These are phyloP conservation scores for Gentiana macrophylla DNA, from an alignment of 257 asterid species.

Conservation along the genomic window DNA sequence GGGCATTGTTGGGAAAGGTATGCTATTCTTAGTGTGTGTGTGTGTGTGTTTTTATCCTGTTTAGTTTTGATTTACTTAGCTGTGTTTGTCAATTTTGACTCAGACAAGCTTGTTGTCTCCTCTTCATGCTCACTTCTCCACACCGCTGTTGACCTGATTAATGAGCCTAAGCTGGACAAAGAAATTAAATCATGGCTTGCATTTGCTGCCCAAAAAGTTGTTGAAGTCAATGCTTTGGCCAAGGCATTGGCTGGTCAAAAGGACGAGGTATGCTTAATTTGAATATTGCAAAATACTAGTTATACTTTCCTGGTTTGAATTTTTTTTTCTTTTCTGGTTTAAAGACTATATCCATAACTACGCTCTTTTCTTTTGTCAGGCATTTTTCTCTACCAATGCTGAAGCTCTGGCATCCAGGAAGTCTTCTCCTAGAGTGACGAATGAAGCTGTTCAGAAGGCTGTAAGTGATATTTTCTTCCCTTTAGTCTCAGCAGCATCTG, in stretches of 20 bases:
- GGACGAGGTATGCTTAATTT: conserved; percentile 52
- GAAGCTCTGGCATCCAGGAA: conserved; percentile 93
- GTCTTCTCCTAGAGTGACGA: conserved; percentile 85
- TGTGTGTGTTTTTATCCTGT: background rate
- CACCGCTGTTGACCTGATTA: conserved; percentile 89
- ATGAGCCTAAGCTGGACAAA: conserved; percentile 74
- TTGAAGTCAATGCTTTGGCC: conserved; percentile 91
- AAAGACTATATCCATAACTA: too few species aligned
- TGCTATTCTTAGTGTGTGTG: conserved; percentile 1
- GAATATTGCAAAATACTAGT: too few species aligned
- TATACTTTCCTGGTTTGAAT: background rate
- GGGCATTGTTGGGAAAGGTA: conserved; percentile 83
- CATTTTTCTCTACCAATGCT: conserved; percentile 71
- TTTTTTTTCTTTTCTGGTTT: background rate
- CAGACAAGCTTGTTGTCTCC: conserved; percentile 94
- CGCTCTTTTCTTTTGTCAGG: conserved; percentile 23
- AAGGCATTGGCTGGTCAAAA: conserved; percentile 76
- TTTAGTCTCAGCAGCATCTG: conserved; percentile 9
- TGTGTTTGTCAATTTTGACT: conserved; percentile 7
- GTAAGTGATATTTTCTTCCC: conserved; percentile 37
- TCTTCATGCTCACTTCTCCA: conserved; percentile 87
- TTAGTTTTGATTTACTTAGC: background rate
- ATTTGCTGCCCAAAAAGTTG: conserved; percentile 90
- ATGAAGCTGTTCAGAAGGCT: conserved; percentile 95
- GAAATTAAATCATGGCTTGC: conserved; percentile 98